phyloP scores from a whole-genome alignment of 192 early-diverging fungal genomes.

The Linderina pennispora region DNA sequence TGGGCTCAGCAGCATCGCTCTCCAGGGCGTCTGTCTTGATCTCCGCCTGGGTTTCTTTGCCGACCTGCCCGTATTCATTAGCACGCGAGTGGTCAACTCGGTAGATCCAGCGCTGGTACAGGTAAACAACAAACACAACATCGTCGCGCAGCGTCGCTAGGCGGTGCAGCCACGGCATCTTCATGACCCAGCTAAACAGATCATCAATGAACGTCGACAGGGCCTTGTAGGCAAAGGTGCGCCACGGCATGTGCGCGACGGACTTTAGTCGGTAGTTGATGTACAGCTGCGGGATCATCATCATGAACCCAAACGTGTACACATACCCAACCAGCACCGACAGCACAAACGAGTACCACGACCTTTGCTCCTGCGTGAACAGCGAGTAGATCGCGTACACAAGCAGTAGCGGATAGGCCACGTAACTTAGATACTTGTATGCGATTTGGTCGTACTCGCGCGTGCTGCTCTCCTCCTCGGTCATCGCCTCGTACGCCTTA shows the following conservation, averaged over 20 bases:
- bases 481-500: slow-evolving; percentile 19
- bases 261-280: slow-evolving; percentile 85
- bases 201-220: slow-evolving; percentile 72
- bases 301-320: slow-evolving; percentile 79
- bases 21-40: too few relatives aligned
- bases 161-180: slow-evolving; percentile 87
- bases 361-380: slow-evolving; percentile 80
- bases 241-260: slow-evolving; percentile 92
- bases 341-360: slow-evolving; percentile 86
- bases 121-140: slow-evolving; percentile 78
- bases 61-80: slow-evolving; percentile 87
- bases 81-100: slow-evolving; percentile 73
- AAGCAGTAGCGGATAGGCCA: slow-evolving; percentile 66
- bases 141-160: slow-evolving; percentile 84
- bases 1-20: too few relatives aligned
- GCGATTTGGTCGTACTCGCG: slow-evolving; percentile 68
- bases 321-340: slow-evolving; percentile 85
- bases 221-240: slow-evolving; percentile 88
- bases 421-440: slow-evolving; percentile 75
- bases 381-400: slow-evolving; percentile 82
- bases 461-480: slow-evolving; percentile 52
- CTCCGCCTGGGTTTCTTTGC: slow-evolving; percentile 27
- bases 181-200: slow-evolving; percentile 89
- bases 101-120: slow-evolving; percentile 80
- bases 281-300: slow-evolving; percentile 84